Conservation (phyloP, 164 flowering plant genomes). For the Macadamia tetraphylla region DNA sequence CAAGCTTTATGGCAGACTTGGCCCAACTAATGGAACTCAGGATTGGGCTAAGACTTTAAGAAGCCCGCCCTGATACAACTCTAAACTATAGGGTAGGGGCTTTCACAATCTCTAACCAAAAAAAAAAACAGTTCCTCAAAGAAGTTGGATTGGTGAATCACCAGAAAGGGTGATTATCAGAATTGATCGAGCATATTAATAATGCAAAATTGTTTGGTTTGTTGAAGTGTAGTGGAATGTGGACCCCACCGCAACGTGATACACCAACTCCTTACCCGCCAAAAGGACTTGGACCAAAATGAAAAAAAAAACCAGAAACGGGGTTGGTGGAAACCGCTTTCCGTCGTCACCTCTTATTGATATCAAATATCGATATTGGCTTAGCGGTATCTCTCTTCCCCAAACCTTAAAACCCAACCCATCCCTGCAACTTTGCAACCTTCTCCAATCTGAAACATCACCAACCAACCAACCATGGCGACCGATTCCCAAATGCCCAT, state of each 20-base stretch:
- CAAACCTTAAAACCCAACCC: constrained; percentile 5
- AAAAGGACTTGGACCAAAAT: not conserved
- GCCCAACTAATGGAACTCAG: too few species aligned
- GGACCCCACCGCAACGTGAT: not conserved
- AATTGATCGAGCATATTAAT: too few species aligned
- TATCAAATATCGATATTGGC: not conserved
- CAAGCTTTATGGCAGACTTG: too few species aligned
- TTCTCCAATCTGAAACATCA: constrained; percentile 9
- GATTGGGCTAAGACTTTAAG: too few species aligned
- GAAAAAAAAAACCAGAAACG: constrained; percentile 2
- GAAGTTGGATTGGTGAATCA: not conserved
- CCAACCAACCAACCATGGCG: too few species aligned
- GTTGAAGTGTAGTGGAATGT: not conserved
- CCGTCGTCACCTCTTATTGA: not conserved
- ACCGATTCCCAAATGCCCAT: constrained; percentile 10
- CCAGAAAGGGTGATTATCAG: too few species aligned
- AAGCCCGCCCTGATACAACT: too few species aligned
- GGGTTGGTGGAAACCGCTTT: constrained; percentile 25
- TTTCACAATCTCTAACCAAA: not conserved
- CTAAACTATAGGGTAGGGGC: too few species aligned
- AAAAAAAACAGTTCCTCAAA: not conserved
- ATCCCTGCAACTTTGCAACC: not conserved
- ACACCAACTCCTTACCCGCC: constrained; percentile 6
- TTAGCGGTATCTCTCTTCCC: not conserved
- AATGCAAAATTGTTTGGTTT: too few species aligned